phyloP scores from a whole-genome alignment of 2,329 filamentous ascomycete species.

The Tolypocladium cylindrosporum region DNA sequence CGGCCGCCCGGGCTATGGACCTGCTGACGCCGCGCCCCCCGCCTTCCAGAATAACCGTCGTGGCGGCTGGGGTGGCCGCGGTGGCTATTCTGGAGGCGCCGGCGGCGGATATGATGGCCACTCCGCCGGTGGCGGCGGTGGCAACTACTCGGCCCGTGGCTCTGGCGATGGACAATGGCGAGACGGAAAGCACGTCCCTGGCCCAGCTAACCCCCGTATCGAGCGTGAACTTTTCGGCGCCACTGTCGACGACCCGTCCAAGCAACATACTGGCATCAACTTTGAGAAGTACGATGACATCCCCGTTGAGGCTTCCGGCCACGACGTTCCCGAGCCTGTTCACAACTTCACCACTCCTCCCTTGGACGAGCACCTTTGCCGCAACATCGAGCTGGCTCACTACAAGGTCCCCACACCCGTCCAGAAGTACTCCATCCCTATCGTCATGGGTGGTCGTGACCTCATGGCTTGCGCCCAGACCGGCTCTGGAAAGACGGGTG shows the following conservation, averaged over 20 bases:
- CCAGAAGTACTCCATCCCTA: slow-evolving; percentile 98
- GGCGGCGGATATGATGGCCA: slow-evolving; percentile 23
- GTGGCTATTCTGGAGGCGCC: slow-evolving; percentile 25
- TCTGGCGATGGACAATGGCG: slow-evolving; percentile 95
- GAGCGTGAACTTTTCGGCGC: slow-evolving; percentile 95
- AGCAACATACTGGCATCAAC: slow-evolving; percentile 98
- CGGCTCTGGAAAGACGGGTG: slow-evolving; percentile 98
- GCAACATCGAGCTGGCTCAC: slow-evolving; percentile 86
- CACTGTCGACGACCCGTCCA: slow-evolving; percentile 77
- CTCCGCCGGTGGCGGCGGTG: slow-evolving; percentile 27
- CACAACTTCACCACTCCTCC: slow-evolving; percentile 88
- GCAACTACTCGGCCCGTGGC: slow-evolving; percentile 54
- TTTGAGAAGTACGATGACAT: slow-evolving; percentile 99
- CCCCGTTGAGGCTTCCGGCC: slow-evolving; percentile 91
- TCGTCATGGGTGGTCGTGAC: slow-evolving; percentile 95
- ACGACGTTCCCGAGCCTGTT: slow-evolving; percentile 86
- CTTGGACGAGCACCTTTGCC: slow-evolving; percentile 84
- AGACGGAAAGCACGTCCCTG: slow-evolving; percentile 92
- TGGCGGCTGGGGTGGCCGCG: slow-evolving; percentile 23
- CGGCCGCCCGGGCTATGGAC: slow-evolving; percentile 22
- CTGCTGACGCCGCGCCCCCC: slow-evolving; percentile 5
- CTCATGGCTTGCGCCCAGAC: slow-evolving; percentile 99
- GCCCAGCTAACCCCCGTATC: slow-evolving; percentile 75
- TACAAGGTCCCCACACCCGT: slow-evolving; percentile 96
- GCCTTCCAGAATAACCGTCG: slow-evolving; percentile 18